Evolutionary conservation across 805 yeast genomes (phyloP).

Genomic region (Starmerella gropengiesseri): DNA sequence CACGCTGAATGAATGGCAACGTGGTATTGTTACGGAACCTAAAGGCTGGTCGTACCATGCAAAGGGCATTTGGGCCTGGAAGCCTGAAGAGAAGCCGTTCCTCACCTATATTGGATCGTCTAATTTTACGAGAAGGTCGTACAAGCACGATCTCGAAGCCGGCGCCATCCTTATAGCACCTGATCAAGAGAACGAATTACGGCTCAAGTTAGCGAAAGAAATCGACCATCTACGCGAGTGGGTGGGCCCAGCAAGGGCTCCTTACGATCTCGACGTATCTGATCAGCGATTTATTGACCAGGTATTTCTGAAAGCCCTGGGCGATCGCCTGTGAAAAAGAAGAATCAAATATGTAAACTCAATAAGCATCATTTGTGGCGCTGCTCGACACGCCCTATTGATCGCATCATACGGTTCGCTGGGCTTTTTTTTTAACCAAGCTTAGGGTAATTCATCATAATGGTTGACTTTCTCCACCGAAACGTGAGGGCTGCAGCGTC

Average conservation of each 20-base stretch:
- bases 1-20: slow-evolving; percentile 69
- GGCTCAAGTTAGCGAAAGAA: slow-evolving; percentile 2
- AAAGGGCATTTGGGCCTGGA: slow-evolving; percentile 75
- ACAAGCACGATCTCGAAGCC: slow-evolving; percentile 75
- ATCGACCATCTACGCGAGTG: slow-evolving; percentile 2
- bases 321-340: slow-evolving; percentile 23
- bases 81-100: slow-evolving; percentile 36
- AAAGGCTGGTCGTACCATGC: slow-evolving; percentile 98
- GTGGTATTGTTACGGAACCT: slow-evolving; percentile 68
- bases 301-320: slow-evolving; percentile 6
- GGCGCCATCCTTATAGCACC: slow-evolving; percentile 68
- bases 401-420: neutral
- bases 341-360: too few species aligned
- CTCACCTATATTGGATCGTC: slow-evolving; percentile 84
- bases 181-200: neutral
- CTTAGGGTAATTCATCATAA: too few species aligned
- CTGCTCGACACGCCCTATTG: neutral
- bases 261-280: neutral
- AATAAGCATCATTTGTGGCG: too few species aligned
- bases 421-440: too few species aligned
- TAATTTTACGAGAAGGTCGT: slow-evolving; percentile 84
- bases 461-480: too few species aligned
- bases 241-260: slow-evolving; percentile 3
- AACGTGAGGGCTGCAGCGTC: too few species aligned
- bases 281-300: slow-evolving; percentile 1